These are phyloP conservation scores for Ajuga chamaepitys DNA, from an alignment of 257 asterid genomes.

Conservation along the genomic window DNA sequence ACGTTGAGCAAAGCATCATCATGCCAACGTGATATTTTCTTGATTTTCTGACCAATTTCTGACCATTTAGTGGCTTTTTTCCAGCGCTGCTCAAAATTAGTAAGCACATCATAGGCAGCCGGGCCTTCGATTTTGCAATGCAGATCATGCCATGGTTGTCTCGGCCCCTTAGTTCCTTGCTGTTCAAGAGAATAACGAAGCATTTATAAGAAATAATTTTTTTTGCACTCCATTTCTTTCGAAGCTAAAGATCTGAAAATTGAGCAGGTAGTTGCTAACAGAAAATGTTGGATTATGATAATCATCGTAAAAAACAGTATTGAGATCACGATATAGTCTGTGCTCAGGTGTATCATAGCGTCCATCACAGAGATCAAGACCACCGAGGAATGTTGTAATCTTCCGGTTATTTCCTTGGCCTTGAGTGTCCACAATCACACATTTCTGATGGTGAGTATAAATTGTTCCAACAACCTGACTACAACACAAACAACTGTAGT, in stretches of 20 bases:
- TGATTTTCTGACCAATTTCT: slow-evolving; percentile 21
- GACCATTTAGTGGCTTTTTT: slow-evolving; percentile 42
- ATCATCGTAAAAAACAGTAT: slow-evolving; percentile 41
- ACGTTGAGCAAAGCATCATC: slow-evolving; percentile 53
- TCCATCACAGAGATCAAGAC: slow-evolving; percentile 56
- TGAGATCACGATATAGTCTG: slow-evolving; percentile 35
- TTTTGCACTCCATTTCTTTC: background rate
- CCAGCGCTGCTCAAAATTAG: slow-evolving; percentile 61
- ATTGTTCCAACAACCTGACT: slow-evolving; percentile 49
- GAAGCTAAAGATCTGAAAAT: background rate
- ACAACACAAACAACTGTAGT: background rate
- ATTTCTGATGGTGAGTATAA: slow-evolving; percentile 59
- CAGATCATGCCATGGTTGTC: slow-evolving; percentile 68
- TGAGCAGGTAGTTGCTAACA: slow-evolving; percentile 25
- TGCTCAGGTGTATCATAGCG: slow-evolving; percentile 60
- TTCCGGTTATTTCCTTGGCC: slow-evolving; percentile 36
- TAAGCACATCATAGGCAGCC: slow-evolving; percentile 49
- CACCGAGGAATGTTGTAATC: slow-evolving; percentile 51
- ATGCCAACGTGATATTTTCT: slow-evolving; percentile 31
- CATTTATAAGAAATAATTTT: background rate
- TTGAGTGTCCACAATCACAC: slow-evolving; percentile 52
- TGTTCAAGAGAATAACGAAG: background rate
- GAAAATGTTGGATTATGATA: slow-evolving; percentile 41
- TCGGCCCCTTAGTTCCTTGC: slow-evolving; percentile 45
- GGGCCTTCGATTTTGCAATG: slow-evolving; percentile 63